Evolutionary conservation across 2,329 filamentous ascomycete genomes (phyloP), one percentile per base, ranked within the genome.

Genomic region (Colletotrichum tabaci): DNA sequence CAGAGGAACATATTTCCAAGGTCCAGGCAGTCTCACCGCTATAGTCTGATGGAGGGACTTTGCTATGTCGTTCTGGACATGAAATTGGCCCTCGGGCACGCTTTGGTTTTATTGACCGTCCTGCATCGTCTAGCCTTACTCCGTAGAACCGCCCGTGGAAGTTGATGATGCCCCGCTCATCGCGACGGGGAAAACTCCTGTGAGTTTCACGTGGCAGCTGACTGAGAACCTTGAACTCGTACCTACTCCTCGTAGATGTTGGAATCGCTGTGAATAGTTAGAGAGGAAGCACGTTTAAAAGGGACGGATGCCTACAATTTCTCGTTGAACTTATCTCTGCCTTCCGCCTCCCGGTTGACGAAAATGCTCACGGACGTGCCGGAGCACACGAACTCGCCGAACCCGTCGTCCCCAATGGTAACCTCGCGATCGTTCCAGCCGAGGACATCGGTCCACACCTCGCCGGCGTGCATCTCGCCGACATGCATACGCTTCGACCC

Each of bases 381-480:
- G 21, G 81, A 81, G 63, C 89, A 90, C 1, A 83, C 83, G 74
- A 93, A 93, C 40, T 84, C 74, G 0, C 88, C 91, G 73, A 86
- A 91, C 0, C 91, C 91, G 15, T 89, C 85, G 1, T 85, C 81
- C 73, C 89, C 89, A 74, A 94, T 92, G 42, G 82, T 81, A 0
- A 92, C 87, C 73, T 89, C 85, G 0, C 83, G 82, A 56, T 87
- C 77, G 56, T 83, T 83, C 87, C 87, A 89, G 12, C 84, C 88
- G 57, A 91, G 80, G 1, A 93, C 80, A 78, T 93, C 91, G 0
- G 88, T 90, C 91, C 91, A 93, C 40, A 82, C 81, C 80, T 93
- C 88, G 0, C 89, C 90, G 0, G 84, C 84, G 75, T 91, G 89
- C 75, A 82, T 81, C 71, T 86, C 82, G 2, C 91, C 91, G 4